Evolutionary conservation across 2,329 filamentous ascomycete genomes (phyloP).

Genomic region (Cryoendolithus antarcticus): DNA sequence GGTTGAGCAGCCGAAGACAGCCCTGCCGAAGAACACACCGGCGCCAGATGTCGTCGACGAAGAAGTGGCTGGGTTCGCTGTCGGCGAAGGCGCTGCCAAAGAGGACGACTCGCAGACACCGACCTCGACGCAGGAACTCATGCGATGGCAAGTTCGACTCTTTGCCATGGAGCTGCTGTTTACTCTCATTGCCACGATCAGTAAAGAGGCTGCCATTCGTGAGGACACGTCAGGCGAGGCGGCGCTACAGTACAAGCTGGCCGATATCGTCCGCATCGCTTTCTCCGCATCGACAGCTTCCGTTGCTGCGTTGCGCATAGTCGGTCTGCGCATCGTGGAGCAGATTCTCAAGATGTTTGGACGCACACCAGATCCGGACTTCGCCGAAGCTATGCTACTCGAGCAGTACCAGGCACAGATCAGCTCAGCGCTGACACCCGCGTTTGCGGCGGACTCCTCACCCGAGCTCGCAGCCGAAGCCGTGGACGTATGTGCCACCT

Average conservation of each 20-base stretch:
- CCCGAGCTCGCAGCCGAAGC: conserved; percentile 92
- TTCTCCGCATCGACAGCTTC: conserved; percentile 94
- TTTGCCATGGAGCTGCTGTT: conserved; percentile 85
- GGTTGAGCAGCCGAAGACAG: conserved; percentile 37
- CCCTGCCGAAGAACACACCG: conserved; percentile 34
- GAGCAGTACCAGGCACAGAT: conserved; percentile 99
- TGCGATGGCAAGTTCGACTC: conserved; percentile 90
- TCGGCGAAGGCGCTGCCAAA: conserved; percentile 48
- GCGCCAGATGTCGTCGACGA: conserved; percentile 83
- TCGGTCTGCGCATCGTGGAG: conserved; percentile 87
- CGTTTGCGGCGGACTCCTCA: conserved; percentile 90
- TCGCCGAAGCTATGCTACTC: conserved; percentile 87
- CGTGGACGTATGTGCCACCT: conserved; percentile 94
- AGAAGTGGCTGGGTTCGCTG: conserved; percentile 89
- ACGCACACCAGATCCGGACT: conserved; percentile 88
- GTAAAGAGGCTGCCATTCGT: conserved; percentile 65
- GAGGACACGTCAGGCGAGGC: conserved; percentile 66
- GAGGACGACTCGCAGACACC: conserved; percentile 28
- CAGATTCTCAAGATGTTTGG: conserved; percentile 93
- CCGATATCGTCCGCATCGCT: conserved; percentile 89
- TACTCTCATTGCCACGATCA: conserved; percentile 67
- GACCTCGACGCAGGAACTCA: conserved; percentile 59
- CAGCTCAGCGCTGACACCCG: conserved; percentile 87
- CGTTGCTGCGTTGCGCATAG: conserved; percentile 78
- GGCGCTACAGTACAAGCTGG: conserved; percentile 70